Evolutionary conservation across 2,329 filamentous ascomycete species (phyloP).

Genomic region (Xylaria sp.): DNA sequence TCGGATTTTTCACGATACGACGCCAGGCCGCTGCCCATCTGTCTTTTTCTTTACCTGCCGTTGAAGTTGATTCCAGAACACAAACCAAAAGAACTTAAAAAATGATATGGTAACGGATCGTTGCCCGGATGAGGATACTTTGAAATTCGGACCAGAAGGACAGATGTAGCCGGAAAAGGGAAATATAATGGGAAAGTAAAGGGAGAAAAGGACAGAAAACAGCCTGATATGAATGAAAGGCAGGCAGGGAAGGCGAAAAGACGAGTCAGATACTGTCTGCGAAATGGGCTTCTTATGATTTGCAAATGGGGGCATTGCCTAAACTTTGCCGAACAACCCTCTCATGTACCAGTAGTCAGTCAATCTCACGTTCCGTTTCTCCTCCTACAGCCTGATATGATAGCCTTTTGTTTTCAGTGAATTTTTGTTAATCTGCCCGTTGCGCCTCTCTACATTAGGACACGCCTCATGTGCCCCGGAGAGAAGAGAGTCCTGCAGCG

Average conservation of each 20-base stretch:
- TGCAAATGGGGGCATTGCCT: background rate
- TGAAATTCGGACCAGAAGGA: background rate
- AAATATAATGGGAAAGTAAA: background rate
- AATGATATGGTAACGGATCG: background rate
- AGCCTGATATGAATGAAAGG: background rate
- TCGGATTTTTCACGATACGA: background rate
- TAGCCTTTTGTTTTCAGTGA: background rate
- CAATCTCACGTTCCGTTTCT: constrained; percentile 4
- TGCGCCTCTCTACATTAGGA: background rate
- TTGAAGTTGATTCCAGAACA: background rate
- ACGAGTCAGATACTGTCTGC: background rate
- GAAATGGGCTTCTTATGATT: constrained; percentile 4
- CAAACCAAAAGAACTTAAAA: background rate
- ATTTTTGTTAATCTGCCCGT: background rate
- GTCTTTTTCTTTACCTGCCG: background rate
- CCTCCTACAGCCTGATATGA: background rate
- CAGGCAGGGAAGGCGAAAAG: background rate
- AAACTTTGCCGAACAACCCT: background rate
- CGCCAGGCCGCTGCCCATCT: background rate
- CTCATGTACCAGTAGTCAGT: constrained; percentile 5
- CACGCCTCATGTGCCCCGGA: background rate
- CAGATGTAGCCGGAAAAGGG: background rate
- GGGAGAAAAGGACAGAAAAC: background rate
- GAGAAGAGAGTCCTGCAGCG: background rate
- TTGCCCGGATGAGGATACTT: background rate